Evolutionary conservation across 1,284 basidiomycete genomes (phyloP).

Genomic region (Malassezia brasiliensis): DNA sequence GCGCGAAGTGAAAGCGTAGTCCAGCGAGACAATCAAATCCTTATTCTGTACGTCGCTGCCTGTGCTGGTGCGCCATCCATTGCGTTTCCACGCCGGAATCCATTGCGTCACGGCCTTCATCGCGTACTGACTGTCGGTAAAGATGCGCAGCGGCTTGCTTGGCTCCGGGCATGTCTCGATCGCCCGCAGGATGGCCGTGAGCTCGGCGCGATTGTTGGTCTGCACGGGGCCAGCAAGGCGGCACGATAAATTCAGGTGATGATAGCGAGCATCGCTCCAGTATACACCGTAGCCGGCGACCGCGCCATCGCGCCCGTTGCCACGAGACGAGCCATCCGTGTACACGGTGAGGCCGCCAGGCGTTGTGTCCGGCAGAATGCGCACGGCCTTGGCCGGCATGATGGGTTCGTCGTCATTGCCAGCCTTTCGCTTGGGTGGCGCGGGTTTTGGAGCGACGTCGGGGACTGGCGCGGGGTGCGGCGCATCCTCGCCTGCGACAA

Average conservation of each 20-base stretch:
- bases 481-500: slow-evolving; percentile 11
- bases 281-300: slow-evolving; percentile 42
- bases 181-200: slow-evolving; percentile 67
- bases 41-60: slow-evolving; percentile 60
- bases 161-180: slow-evolving; percentile 58
- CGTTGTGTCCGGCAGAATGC: background rate
- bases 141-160: slow-evolving; percentile 56
- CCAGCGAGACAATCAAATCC: slow-evolving; percentile 57
- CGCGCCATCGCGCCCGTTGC: slow-evolving; percentile 56
- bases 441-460: too few species aligned
- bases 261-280: slow-evolving; percentile 21
- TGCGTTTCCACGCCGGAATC: slow-evolving; percentile 58
- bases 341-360: slow-evolving; percentile 53
- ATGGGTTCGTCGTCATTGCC: background rate
- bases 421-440: background rate
- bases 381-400: background rate
- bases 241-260: slow-evolving; percentile 61
- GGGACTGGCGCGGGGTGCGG: background rate
- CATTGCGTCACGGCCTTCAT: slow-evolving; percentile 61
- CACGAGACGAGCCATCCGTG: slow-evolving; percentile 67
- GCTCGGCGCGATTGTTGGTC: slow-evolving; percentile 78
- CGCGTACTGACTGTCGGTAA: slow-evolving; percentile 66
- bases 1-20: slow-evolving; percentile 20
- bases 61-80: slow-evolving; percentile 53
- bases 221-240: slow-evolving; percentile 65